phyloP scores from a whole-genome alignment of 148 eudicot species.

The Amaranthus palmeri region DNA sequence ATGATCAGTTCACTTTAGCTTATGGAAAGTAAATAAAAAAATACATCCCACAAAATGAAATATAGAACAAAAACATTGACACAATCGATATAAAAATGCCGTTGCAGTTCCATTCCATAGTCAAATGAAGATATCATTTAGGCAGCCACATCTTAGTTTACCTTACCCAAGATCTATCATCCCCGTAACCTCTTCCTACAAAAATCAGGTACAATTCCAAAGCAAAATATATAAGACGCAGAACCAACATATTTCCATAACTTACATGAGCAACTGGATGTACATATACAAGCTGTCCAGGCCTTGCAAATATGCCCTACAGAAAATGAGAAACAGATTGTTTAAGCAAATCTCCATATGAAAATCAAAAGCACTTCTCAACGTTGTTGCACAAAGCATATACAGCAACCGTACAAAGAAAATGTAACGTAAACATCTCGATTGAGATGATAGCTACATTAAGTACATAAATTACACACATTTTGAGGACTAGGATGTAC shows the following conservation, averaged over 20 bases:
- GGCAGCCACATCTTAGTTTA: background rate
- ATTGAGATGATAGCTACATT: background rate
- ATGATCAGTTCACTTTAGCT: background rate
- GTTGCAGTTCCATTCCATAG: background rate
- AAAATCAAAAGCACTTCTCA: background rate
- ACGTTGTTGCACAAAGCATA: conserved; percentile 5
- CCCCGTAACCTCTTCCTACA: background rate
- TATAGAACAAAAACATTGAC: no score
- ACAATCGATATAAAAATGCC: background rate
- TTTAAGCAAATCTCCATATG: background rate
- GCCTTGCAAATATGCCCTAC: conserved; percentile 74
- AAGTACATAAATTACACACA: conserved; percentile 35
- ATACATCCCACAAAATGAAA: background rate
- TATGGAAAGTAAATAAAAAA: background rate
- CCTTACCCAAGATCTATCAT: background rate
- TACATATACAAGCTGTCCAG: conserved; percentile 65
- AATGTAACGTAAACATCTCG: background rate
- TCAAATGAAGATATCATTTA: background rate
- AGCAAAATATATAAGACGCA: no score
- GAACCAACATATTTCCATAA: background rate
- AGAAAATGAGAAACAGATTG: conserved; percentile 7
- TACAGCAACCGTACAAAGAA: conserved; percentile 2
- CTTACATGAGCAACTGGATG: conserved; percentile 82
- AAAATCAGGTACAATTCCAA: background rate
- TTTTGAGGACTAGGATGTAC: conserved; percentile 56